Conservation (phyloP, 192 early-diverging fungal species). For the Gamsiella multidivaricata region DNA sequence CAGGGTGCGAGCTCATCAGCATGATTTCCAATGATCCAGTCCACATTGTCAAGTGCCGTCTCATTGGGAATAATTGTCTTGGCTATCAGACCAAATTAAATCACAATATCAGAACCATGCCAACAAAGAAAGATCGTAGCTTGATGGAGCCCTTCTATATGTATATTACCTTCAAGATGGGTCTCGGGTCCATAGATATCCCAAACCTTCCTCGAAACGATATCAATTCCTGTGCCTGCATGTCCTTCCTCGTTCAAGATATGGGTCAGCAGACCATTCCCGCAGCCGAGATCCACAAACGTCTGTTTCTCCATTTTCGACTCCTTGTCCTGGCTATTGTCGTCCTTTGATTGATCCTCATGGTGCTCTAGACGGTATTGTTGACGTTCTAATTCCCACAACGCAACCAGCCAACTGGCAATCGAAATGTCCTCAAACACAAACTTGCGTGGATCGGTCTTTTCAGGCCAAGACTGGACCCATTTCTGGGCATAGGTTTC, state of each 20-base stretch:
- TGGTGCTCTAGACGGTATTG: too few species aligned
- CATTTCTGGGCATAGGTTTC: slow-evolving; percentile 70
- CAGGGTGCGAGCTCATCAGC: slow-evolving; percentile 90
- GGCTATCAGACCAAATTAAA: slow-evolving; percentile 41
- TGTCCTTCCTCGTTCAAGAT: slow-evolving; percentile 78
- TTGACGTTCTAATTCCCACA: slow-evolving; percentile 77
- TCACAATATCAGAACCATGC: neutral
- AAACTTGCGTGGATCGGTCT: slow-evolving; percentile 86
- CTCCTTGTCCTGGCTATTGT: neutral
- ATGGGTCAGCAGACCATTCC: slow-evolving; percentile 85
- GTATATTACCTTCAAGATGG: slow-evolving; percentile 58
- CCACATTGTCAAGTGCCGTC: slow-evolving; percentile 58
- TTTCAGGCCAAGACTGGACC: slow-evolving; percentile 83
- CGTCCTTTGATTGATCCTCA: too few species aligned
- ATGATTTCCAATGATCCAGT: slow-evolving; percentile 92
- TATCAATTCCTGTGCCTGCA: slow-evolving; percentile 79
- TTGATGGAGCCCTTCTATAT: too few species aligned
- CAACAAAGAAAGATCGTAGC: neutral
- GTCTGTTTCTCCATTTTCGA: slow-evolving; percentile 41
- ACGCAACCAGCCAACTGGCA: slow-evolving; percentile 80
- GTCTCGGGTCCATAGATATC: slow-evolving; percentile 58
- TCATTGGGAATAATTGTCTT: slow-evolving; percentile 67
- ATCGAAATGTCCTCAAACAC: slow-evolving; percentile 91
- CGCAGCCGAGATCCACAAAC: slow-evolving; percentile 89
- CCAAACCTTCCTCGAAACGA: slow-evolving; percentile 82